These are phyloP conservation scores for Erysimum cheiranthoides DNA, from an alignment of 345 rosid species.

Conservation along the genomic window DNA sequence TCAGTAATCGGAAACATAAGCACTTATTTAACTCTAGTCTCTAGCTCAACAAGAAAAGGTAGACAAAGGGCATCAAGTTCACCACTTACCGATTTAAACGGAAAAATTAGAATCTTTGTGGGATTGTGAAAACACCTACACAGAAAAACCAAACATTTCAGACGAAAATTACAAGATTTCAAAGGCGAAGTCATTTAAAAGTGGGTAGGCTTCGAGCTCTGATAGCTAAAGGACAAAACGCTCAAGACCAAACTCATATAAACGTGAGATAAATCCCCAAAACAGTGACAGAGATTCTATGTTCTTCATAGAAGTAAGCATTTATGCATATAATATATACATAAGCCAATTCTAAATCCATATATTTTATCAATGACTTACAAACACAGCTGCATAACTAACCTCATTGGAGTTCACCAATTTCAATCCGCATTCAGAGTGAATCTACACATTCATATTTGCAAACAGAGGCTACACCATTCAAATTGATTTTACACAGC, in stretches of 20 bases:
- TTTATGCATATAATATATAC: not conserved
- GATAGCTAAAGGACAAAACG: not conserved
- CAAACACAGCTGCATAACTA: not conserved
- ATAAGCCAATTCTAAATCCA: not conserved
- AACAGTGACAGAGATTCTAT: not conserved
- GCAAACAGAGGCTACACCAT: constrained; percentile 2
- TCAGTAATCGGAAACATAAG: too few species aligned
- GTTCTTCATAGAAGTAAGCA: not conserved
- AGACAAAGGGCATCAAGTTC: not conserved
- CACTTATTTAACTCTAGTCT: not conserved
- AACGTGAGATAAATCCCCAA: not conserved
- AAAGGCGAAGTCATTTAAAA: not conserved
- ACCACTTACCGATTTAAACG: constrained; percentile 39
- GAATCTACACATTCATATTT: constrained; percentile 18
- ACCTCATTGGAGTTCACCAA: constrained; percentile 29
- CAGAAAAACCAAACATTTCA: constrained; percentile 13
- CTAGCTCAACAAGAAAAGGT: not conserved
- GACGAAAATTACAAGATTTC: constrained; percentile 4
- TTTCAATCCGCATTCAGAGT: constrained; percentile 11
- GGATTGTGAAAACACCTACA: constrained; percentile 26
- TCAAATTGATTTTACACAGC: not conserved
- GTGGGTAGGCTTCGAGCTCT: not conserved
- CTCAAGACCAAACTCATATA: constrained; percentile 16
- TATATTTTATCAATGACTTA: not conserved
- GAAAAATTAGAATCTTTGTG: constrained; percentile 39